A percentile compares a stretch with the other conserved stretches of the same genome.
Evolutionary conservation across 805 yeast species (phyloP).

Genomic region (Komagataella pastoris): DNA sequence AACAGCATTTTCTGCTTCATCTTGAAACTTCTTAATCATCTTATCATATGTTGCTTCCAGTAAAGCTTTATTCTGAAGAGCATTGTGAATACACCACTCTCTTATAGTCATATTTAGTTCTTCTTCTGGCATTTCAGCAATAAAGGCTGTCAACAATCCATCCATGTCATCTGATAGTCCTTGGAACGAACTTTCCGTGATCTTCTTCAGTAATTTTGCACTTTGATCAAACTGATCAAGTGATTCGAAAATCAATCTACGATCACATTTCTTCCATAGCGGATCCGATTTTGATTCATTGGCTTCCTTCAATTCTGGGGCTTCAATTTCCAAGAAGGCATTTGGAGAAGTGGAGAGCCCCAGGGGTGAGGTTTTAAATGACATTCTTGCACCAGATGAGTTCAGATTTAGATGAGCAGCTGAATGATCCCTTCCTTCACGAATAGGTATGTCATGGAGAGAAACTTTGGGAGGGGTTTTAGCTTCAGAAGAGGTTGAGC

Average conservation of each 20-base stretch:
- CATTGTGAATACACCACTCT: conserved; percentile 52
- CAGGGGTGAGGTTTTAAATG: not conserved
- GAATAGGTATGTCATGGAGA: not conserved
- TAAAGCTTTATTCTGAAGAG: conserved; percentile 36
- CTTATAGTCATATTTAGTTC: conserved; percentile 59
- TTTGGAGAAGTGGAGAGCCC: not conserved
- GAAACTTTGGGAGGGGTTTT: not conserved
- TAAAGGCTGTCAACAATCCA: conserved; percentile 50
- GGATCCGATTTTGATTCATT: not conserved
- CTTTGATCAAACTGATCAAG: not conserved
- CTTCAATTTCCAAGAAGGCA: not conserved
- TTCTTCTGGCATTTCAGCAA: conserved; percentile 54
- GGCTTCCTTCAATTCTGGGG: not conserved
- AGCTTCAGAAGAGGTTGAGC: not conserved
- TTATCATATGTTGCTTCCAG: conserved; percentile 30
- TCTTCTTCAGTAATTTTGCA: not conserved
- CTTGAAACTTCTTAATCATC: conserved; percentile 32
- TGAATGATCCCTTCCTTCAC: not conserved
- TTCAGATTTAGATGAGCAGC: not conserved
- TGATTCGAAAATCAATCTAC: not conserved
- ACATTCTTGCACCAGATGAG: not conserved
- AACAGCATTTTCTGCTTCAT: conserved; percentile 39
- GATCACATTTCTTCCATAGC: not conserved
- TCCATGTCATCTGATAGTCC: conserved; percentile 46
- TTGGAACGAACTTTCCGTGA: conserved; percentile 12